Evolutionary conservation across 257 asterid species (phyloP), one percentile per base, ranked within the genome.

Genomic region (Euphrasia confusa): DNA sequence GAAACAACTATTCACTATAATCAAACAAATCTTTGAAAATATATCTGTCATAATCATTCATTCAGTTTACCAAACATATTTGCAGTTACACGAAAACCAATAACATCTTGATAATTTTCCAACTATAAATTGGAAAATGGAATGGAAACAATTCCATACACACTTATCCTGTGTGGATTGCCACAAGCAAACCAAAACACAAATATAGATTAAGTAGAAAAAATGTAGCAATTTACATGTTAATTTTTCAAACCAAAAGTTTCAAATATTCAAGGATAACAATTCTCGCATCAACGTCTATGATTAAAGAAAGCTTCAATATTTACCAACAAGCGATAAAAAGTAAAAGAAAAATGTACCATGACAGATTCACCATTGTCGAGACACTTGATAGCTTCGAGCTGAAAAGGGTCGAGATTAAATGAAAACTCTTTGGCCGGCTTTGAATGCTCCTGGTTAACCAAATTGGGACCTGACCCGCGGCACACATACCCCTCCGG

Each of bases 361-460:
- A 92, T 80, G 69, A 92, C 99, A 3, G 99, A 89, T 79, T 92
- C 97, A 3, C 90, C 97, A 40, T 37, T 77, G 64, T 82, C 77
- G 2, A 92, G 83, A 55, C 99, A 92, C 69, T 77, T 84, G 56
- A 92, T 80, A 55, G 99, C 96, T 81, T 92, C 97, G 8, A 81
- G 61, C 84, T 92, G 99, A 69, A 92, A 92, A 67, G 96, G 96
- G 65, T 89, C 99, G 1, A 92, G 89, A 21, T 68, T 54, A 69
- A 92, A 92, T 54, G 94, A 84, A 71, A 86, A 92, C 40, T 83
- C 91, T 69, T 78, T 92, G 32, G 97, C 91, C 7, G 95, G 97
- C 73, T 75, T 86, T 2, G 72, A 63, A 13, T 66, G 65, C 13
- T 64, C 81, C 17, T 69, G 68, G 39, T 53, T 67, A 26, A 50